Percentiles rank a stretch among this genome's conserved stretches.
phyloP scores from a whole-genome alignment of 2,329 filamentous ascomycete species.

The Ramularia collo-cygni region DNA sequence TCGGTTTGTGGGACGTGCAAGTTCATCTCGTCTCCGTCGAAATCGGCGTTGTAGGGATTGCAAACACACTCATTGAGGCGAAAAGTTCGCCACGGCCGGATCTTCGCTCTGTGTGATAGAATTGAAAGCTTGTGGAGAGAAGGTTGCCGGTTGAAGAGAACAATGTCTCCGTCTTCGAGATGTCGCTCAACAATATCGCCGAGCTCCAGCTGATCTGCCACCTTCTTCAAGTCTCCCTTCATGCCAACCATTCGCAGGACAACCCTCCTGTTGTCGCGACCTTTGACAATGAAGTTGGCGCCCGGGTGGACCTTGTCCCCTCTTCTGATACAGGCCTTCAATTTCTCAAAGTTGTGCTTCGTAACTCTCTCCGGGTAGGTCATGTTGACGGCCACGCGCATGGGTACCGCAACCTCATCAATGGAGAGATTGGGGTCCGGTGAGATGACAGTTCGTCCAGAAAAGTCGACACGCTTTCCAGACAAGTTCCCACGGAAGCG shows the following conservation, averaged over 20 bases:
- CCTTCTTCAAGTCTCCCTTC: constrained; percentile 52
- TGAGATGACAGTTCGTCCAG: constrained; percentile 92
- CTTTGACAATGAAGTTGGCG: constrained; percentile 73
- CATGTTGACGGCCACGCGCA: constrained; percentile 88
- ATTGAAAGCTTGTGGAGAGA: constrained; percentile 98
- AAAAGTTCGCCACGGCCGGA: constrained; percentile 92
- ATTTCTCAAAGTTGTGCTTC: constrained; percentile 75
- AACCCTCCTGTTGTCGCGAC: constrained; percentile 62
- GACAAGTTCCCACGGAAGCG: constrained; percentile 95
- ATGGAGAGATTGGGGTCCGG: constrained; percentile 92
- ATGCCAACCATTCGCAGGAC: constrained; percentile 52
- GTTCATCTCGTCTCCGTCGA: constrained; percentile 99
- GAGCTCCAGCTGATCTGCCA: constrained; percentile 67
- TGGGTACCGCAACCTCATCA: constrained; percentile 86
- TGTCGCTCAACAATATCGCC: constrained; percentile 93
- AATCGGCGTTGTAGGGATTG: constrained; percentile 97
- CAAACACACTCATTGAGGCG: constrained; percentile 97
- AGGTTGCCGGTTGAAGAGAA: constrained; percentile 95
- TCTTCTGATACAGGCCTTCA: constrained; percentile 66
- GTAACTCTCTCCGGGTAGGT: constrained; percentile 91
- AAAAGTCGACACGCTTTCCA: constrained; percentile 98
- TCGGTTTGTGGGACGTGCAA: constrained; percentile 96
- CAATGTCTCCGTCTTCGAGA: constrained; percentile 89
- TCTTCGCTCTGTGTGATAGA: constrained; percentile 87
- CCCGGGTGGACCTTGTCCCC: constrained; percentile 78